phyloP scores from a whole-genome alignment of 2,329 filamentous ascomycete species.

The Coleophoma crateriformis region DNA sequence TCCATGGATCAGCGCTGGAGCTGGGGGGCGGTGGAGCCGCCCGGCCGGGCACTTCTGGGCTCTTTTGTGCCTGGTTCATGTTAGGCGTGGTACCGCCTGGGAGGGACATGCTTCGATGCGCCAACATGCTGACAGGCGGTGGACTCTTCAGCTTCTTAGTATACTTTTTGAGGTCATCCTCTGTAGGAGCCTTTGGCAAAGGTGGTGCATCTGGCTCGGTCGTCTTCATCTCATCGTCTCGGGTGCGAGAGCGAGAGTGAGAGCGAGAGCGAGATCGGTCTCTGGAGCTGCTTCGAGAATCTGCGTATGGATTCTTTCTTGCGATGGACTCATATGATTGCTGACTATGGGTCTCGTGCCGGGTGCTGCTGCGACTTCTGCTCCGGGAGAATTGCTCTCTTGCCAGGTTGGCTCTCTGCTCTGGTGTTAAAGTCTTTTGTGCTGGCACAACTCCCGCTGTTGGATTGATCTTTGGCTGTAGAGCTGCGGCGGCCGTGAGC shows the following conservation, averaged over 20 bases:
- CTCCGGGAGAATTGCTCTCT: conserved; percentile 8
- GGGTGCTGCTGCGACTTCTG: conserved; percentile 3
- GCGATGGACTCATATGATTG: conserved; percentile 10
- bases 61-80: background rate
- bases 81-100: background rate
- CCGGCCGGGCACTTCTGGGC: background rate
- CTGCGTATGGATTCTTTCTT: conserved; percentile 3
- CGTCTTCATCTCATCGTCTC: background rate
- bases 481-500: background rate
- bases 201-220: conserved; percentile 5
- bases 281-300: conserved; percentile 2
- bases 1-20: conserved; percentile 7
- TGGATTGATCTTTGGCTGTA: background rate
- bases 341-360: conserved; percentile 2
- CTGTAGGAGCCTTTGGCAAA: background rate
- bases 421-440: conserved; percentile 14
- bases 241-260: background rate
- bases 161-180: conserved; percentile 5
- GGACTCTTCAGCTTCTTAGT: conserved; percentile 1
- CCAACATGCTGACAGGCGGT: conserved; percentile 14
- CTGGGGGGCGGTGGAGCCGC: background rate
- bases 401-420: conserved; percentile 8
- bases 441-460: conserved; percentile 9
- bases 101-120: background rate
- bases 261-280: background rate